Percentiles rank a stretch among this genome's conserved stretches.
Conservation (phyloP, 345 rosid species). For the Eucalyptus erythrocorys region DNA sequence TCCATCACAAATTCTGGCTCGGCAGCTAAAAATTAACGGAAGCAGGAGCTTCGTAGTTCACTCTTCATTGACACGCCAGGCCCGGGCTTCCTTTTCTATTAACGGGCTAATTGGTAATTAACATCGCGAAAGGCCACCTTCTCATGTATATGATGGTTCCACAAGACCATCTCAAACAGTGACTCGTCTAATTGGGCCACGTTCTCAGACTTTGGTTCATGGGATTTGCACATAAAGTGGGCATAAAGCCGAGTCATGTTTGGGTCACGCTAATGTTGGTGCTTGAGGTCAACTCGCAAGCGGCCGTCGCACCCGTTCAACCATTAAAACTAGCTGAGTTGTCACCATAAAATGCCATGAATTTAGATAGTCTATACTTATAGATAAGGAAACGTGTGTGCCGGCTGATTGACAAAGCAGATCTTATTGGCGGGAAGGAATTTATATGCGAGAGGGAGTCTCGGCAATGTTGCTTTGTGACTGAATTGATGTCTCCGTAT, state of each 20-base stretch:
- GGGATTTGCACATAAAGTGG: not conserved
- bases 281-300: not conserved
- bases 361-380: not conserved
- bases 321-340: not conserved
- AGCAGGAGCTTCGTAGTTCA: not conserved
- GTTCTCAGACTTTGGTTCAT: not conserved
- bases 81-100: not conserved
- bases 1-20: not conserved
- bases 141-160: not conserved
- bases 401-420: rapidly evolving
- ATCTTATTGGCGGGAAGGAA: not conserved
- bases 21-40: not conserved
- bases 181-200: not conserved
- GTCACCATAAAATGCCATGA: not conserved
- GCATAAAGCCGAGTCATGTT: not conserved
- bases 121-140: not conserved
- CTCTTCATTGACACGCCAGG: not conserved
- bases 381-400: rapidly evolving
- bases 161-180: not conserved
- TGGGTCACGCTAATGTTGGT: not conserved
- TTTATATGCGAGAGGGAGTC: not conserved
- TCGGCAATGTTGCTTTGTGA: not conserved
- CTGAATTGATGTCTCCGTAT: not conserved
- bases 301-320: not conserved
- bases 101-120: not conserved